Evolutionary conservation across 331 rosid species (phyloP).

Genomic region (Malus hybrid): DNA sequence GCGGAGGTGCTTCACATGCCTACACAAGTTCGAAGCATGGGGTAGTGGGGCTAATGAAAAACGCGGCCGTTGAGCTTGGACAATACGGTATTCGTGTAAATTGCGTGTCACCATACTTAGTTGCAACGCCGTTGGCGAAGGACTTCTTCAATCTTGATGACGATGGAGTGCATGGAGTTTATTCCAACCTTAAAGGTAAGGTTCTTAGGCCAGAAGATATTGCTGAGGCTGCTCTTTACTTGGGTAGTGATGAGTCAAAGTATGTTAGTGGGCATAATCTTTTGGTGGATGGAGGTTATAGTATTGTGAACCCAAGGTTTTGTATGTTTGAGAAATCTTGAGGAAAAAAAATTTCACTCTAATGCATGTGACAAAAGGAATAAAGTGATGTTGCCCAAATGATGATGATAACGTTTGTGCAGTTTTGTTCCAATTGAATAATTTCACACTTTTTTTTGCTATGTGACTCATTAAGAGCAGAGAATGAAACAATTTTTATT

Average conservation of each 20-base stretch:
- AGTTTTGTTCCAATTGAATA: neutral
- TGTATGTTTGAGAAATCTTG: neutral
- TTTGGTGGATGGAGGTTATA: conserved; percentile 19
- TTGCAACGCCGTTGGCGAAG: conserved; percentile 17
- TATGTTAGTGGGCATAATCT: conserved; percentile 27
- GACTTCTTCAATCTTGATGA: conserved; percentile 2
- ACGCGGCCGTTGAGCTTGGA: conserved; percentile 47
- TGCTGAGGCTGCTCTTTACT: conserved; percentile 21
- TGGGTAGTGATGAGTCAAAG: conserved; percentile 21
- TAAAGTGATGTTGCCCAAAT: neutral
- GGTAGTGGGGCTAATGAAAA: conserved; percentile 27
- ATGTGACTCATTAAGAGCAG: too few relatives aligned
- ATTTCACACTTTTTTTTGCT: too few relatives aligned
- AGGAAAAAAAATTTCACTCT: neutral
- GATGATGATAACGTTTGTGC: neutral
- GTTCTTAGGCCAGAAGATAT: conserved; percentile 10
- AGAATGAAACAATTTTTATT: too few relatives aligned
- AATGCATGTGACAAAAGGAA: neutral
- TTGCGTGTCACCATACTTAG: conserved; percentile 29
- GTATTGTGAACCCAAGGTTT: neutral
- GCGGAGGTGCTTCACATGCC: conserved; percentile 11
- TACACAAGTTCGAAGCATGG: conserved; percentile 39
- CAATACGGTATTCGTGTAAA: conserved; percentile 47
- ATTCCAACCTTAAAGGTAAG: conserved; percentile 2
- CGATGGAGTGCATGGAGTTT: neutral